Evolutionary conservation across 2,329 filamentous ascomycete genomes (phyloP), one percentile per base, ranked within the genome.

Genomic region (Calonectria ilicicola): DNA sequence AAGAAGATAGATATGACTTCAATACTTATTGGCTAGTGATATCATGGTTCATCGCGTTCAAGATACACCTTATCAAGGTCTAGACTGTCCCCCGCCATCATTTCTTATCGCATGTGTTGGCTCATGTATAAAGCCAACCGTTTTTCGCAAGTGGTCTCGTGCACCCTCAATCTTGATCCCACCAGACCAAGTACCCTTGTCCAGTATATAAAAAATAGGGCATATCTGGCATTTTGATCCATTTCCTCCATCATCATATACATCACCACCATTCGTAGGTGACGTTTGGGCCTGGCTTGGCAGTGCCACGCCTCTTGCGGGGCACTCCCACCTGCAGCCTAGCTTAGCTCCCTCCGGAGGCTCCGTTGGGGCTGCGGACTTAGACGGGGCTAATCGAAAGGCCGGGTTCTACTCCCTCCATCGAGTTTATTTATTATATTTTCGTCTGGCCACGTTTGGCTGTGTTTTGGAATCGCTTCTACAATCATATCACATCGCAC

Each of bases 401-500:
- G 62, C 40, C 67, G 62, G 67, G 32, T 68, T 42, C 58, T 65
- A 46, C 27, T 53, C 56, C 29, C 15, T 42, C 42, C 64, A 60
- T 64, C 44, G 10, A 47, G 44, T 47, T 32, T 42, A 40, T 38
- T 10, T 40, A 60, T 27, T 60, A 27, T 60, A 40, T n/a, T 38
- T 67, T 32, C 51, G 27, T 26, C 9, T 23, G 38, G 27, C 65
- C 56, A 38, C 2, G 27, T 40, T 62, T 32, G 12, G 21, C 35
- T 6, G 23, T 32, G 15, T 23, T 29, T 17, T 7, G 7, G 9
- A 60, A 60, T 56, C 67, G 21, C 46, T 53, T n/a, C 27, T 10
- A 32, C 47, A 62, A 23, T 65, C 51, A 49, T 81, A 84, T 29
- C 62, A 32, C 26, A 32, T 60, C 38, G 9, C 6, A 9, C 88